Conservation (phyloP, 2,329 filamentous ascomycete species). For the Ophiobolus disseminans region DNA sequence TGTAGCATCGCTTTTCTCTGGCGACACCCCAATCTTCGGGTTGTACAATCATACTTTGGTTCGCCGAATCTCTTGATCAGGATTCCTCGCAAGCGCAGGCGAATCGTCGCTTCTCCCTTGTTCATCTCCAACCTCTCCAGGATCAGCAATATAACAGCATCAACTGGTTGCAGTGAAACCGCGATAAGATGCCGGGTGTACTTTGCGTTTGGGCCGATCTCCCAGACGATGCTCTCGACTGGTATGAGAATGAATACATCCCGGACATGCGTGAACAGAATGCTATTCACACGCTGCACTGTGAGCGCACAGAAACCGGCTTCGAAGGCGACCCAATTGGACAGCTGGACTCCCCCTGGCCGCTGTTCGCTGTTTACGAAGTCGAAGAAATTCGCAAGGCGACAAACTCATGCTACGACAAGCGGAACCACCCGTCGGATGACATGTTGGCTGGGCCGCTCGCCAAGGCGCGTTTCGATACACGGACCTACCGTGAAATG, state of each 20-base stretch:
- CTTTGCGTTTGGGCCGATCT: slow-evolving; percentile 28
- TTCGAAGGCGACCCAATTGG: slow-evolving; percentile 24
- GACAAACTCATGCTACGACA: slow-evolving; percentile 5
- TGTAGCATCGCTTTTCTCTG: too few species aligned
- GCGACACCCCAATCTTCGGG: too few species aligned
- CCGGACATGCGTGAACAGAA: slow-evolving; percentile 8
- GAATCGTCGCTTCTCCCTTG: too few species aligned
- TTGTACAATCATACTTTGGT: too few species aligned
- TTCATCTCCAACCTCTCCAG: too few species aligned
- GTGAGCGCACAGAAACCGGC: slow-evolving; percentile 19
- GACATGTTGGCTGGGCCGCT: slow-evolving; percentile 5
- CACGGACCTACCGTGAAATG: slow-evolving; percentile 18
- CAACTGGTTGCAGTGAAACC: too few species aligned
- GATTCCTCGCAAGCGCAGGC: too few species aligned
- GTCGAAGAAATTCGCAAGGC: slow-evolving; percentile 3
- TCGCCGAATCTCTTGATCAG: too few species aligned
- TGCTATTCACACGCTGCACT: slow-evolving; percentile 17
- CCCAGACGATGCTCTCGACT: slow-evolving; percentile 13
- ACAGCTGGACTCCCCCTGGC: slow-evolving; percentile 23
- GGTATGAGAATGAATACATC: slow-evolving; percentile 26
- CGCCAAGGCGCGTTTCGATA: slow-evolving; percentile 16
- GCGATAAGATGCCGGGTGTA: slow-evolving; percentile 23
- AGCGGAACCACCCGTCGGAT: slow-evolving; percentile 7
- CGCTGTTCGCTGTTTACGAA: slow-evolving; percentile 18
- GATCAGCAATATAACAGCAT: too few species aligned